Base-by-base conservation (phyloP, 2,329 filamentous ascomycete species). In the Ceratocystis lukuohia region DNA sequence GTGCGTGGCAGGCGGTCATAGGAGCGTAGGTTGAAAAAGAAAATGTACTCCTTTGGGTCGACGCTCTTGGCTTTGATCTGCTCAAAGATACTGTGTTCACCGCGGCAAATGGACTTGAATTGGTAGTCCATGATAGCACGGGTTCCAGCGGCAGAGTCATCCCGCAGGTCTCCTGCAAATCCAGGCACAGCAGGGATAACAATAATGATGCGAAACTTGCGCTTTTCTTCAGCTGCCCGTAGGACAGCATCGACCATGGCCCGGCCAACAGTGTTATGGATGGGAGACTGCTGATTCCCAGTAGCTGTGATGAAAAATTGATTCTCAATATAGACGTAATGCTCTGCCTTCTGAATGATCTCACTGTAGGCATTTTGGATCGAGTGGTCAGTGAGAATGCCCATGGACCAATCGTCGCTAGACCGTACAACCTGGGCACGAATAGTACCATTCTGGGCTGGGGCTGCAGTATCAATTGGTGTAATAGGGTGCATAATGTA, bases 241-340 rank as follows among this genome's bases (percentile, higher is more conserved):
- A 96, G 84, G 30, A 91, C 87, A 0, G 93, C 92, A 66, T 99
- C 91, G 1, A 96, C 94, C 65, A 99, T 96, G 1, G 94, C 87
- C 6, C 81, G 81, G 12, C 94, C 94, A 20, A 99, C 88, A 20
- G 85, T 88, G 73, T 99, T 99, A 75, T 91, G 86, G 28, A 97
- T 84, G 0, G 93, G 93, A 0, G 80, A 77, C 74, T 96, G 92
- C 45, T 96, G 76, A n/a, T 94, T 87, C 7, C 91, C 91, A 0
- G 93, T 97, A 0, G 94, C 89, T 1, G 91, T 95, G 73, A 95
- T 96, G 80, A 97, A 99, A 78, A 97, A 97, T 72, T 99, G 94
- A 72, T 97, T 97, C 75, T 99, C 94, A 68, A 99, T 96, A 77
- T 97, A 99, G 28, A 99, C 88, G 71, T 85, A 96, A 74, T 97